Evolutionary conservation across 345 rosid species (phyloP).

Genomic region (Boechera retrofracta): DNA sequence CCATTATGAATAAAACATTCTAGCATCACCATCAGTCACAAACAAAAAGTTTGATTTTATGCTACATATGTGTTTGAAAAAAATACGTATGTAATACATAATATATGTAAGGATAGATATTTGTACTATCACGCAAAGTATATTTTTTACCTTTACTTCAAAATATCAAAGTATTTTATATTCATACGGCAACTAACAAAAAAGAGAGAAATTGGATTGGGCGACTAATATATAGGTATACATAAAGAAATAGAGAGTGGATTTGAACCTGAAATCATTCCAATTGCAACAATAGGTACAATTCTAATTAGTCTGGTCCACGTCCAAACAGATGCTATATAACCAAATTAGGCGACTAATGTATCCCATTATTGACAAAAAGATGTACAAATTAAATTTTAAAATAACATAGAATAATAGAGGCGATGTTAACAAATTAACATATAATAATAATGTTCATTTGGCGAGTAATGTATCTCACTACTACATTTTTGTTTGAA

Average conservation of each 20-base stretch:
- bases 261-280: slow-evolving; percentile 12
- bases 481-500: not conserved
- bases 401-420: not conserved
- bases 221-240: not conserved
- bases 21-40: not conserved
- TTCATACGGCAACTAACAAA: not conserved
- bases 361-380: not conserved
- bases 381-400: not conserved
- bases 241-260: not conserved
- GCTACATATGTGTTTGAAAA: too few species aligned
- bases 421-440: not conserved
- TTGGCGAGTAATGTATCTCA: not conserved
- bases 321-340: slow-evolving; percentile 8
- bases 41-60: not conserved
- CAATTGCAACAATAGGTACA: not conserved
- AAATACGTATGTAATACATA: too few species aligned
- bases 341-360: slow-evolving; percentile 21
- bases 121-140: not conserved
- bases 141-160: not conserved
- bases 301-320: slow-evolving; percentile 5
- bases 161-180: not conserved
- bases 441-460: not conserved
- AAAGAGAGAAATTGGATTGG: slow-evolving; percentile 5
- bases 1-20: not conserved
- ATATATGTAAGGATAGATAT: not conserved